Evolutionary conservation across 352 stramenopile species (phyloP).

Genomic region (Albugo candida): DNA sequence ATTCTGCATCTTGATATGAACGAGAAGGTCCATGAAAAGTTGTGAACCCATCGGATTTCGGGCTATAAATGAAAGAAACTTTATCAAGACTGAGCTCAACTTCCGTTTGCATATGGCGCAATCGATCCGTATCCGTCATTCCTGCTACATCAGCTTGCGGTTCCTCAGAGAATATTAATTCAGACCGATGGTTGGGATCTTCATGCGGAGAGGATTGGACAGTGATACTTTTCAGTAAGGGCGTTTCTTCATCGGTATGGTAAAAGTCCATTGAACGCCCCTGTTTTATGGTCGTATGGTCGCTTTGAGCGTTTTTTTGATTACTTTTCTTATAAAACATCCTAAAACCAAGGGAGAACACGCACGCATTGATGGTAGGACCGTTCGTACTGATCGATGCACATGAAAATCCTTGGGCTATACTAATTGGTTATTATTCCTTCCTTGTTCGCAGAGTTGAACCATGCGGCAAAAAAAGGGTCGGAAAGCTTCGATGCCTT

Average conservation of each 20-base stretch:
- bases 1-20: constrained; percentile 24
- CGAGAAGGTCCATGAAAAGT: constrained; percentile 23
- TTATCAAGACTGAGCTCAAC: constrained; percentile 62
- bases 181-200: background rate
- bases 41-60: constrained; percentile 28
- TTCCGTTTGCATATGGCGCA: constrained; percentile 16
- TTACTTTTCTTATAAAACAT: too few species aligned
- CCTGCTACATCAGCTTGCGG: background rate
- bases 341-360: too few species aligned
- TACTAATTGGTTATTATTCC: too few species aligned
- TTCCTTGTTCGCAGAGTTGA: too few species aligned
- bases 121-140: constrained; percentile 6
- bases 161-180: too few species aligned
- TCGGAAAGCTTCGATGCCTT: too few species aligned
- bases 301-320: too few species aligned
- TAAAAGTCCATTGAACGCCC: constrained; percentile 20
- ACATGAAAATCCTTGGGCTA: too few species aligned
- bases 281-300: too few species aligned
- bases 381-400: too few species aligned
- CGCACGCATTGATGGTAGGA: too few species aligned
- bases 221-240: constrained; percentile 14
- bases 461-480: too few species aligned
- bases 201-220: constrained; percentile 16
- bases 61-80: constrained; percentile 63
- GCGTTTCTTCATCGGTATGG: constrained; percentile 21